These are phyloP conservation scores for Phlyctochytrium bullatum DNA, from an alignment of 192 early-diverging fungal species.

Conservation along the genomic window DNA sequence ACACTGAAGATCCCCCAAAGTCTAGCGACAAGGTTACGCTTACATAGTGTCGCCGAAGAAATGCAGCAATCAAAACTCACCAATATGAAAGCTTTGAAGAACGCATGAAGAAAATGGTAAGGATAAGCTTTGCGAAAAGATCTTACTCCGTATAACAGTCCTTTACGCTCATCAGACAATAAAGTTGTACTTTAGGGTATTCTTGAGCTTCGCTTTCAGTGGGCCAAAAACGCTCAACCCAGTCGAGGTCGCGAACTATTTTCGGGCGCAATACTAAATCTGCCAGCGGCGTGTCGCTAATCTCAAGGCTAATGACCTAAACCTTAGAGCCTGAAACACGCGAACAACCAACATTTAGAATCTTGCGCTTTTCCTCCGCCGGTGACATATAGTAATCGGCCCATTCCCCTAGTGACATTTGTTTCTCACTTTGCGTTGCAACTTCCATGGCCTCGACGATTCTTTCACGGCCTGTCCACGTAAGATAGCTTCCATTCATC, in stretches of 20 bases:
- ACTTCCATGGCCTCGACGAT: constrained; percentile 91
- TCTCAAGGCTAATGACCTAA: constrained; percentile 80
- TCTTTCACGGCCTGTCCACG: constrained; percentile 49
- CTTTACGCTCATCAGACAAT: constrained; percentile 91
- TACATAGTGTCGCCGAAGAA: too few relatives aligned
- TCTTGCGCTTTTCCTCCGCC: constrained; percentile 55
- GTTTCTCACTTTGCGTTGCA: constrained; percentile 76
- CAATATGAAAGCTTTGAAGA: constrained; percentile 57
- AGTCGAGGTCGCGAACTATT: constrained; percentile 84
- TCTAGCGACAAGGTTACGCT: constrained; percentile 31
- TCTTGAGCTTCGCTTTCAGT: constrained; percentile 41
- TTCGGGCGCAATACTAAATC: constrained; percentile 66
- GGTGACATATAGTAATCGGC: constrained; percentile 70
- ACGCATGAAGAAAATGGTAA: not conserved
- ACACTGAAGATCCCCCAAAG: constrained; percentile 82
- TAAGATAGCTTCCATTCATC: not conserved
- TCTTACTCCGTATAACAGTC: constrained; percentile 82
- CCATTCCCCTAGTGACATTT: constrained; percentile 81
- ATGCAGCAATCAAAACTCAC: too few relatives aligned
- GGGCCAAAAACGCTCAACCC: constrained; percentile 88
- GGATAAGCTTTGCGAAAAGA: not conserved
- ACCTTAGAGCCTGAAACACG: not conserved
- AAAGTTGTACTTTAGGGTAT: constrained; percentile 84
- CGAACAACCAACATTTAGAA: constrained; percentile 63
- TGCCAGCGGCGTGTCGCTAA: constrained; percentile 70